Conservation (phyloP, 305 asterid genomes). For the Plantago lanceolata region DNA sequence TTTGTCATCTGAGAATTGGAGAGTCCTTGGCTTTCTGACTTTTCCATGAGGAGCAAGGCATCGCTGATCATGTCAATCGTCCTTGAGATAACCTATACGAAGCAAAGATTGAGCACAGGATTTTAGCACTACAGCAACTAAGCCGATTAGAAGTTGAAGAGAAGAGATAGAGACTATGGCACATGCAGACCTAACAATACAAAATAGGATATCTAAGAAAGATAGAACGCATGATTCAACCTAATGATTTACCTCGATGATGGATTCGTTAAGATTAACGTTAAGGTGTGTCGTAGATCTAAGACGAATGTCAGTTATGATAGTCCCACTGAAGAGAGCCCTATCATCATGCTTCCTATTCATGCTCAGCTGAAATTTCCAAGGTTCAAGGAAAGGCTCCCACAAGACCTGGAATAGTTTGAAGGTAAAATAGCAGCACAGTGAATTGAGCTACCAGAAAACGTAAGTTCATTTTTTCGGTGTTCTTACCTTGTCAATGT, state of each 20-base stretch:
- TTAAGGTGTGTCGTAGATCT: conserved; percentile 68
- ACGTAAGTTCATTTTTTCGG: conserved; percentile 12
- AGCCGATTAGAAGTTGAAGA: conserved; percentile 12
- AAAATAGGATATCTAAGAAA: neutral
- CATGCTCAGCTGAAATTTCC: conserved; percentile 63
- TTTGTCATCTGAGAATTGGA: conserved; percentile 38
- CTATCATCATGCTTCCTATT: conserved; percentile 52
- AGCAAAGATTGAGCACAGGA: conserved; percentile 15
- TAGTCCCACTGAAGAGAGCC: conserved; percentile 54
- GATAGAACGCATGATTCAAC: conserved; percentile 8
- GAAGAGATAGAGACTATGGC: conserved; percentile 17
- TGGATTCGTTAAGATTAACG: conserved; percentile 75
- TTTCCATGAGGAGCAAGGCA: conserved; percentile 44
- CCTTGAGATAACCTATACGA: conserved; percentile 64
- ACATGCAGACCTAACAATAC: neutral
- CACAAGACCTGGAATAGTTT: conserved; percentile 61
- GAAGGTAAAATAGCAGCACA: conserved; percentile 13
- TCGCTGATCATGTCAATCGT: conserved; percentile 61
- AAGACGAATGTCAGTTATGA: conserved; percentile 59
- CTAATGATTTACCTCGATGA: conserved; percentile 62
- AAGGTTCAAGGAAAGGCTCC: conserved; percentile 96
- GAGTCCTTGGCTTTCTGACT: conserved; percentile 37
- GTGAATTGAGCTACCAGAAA: conserved; percentile 21
- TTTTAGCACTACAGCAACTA: conserved; percentile 26
- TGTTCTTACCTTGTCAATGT: conserved; percentile 72